Percentiles rank a stretch among this genome's conserved stretches.
Evolutionary conservation across 148 eudicot genomes (phyloP).

Genomic region (Cornus florida): DNA sequence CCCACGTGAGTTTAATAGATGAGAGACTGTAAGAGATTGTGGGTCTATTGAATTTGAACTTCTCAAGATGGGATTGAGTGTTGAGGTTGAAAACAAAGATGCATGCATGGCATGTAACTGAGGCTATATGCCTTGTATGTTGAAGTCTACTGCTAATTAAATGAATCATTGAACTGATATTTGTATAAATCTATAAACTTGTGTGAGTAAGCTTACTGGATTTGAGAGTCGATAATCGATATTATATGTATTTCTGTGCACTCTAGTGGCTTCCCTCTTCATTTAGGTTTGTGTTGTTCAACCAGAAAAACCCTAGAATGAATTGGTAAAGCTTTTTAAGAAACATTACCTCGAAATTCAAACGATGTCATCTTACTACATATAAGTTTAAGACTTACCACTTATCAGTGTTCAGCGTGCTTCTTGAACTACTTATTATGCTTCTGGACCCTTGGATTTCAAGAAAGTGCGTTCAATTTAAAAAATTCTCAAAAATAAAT

Average conservation of each 20-base stretch:
- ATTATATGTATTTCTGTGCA: background rate
- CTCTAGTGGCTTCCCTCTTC: background rate
- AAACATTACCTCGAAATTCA: no score
- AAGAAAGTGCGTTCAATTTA: no score
- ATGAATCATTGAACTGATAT: background rate
- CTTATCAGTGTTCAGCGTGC: no score
- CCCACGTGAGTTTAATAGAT: constrained; percentile 17
- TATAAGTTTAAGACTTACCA: no score
- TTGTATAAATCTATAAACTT: background rate
- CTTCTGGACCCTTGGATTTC: no score
- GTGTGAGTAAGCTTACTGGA: background rate
- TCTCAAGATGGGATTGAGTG: constrained; percentile 1
- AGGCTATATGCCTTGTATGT: background rate
- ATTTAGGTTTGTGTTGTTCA: background rate
- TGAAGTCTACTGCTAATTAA: constrained; percentile 7
- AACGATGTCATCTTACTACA: background rate
- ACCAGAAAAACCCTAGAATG: background rate
- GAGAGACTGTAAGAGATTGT: constrained; percentile 2
- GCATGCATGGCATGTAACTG: background rate
- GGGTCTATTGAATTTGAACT: constrained; percentile 3
- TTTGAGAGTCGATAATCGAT: background rate
- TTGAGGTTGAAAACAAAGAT: background rate
- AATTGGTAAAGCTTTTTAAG: no score
- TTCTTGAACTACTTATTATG: no score
- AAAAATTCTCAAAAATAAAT: no score